Base-by-base conservation (phyloP, 768 basidiomycete genomes). In the Phanerochaete carnosa region DNA sequence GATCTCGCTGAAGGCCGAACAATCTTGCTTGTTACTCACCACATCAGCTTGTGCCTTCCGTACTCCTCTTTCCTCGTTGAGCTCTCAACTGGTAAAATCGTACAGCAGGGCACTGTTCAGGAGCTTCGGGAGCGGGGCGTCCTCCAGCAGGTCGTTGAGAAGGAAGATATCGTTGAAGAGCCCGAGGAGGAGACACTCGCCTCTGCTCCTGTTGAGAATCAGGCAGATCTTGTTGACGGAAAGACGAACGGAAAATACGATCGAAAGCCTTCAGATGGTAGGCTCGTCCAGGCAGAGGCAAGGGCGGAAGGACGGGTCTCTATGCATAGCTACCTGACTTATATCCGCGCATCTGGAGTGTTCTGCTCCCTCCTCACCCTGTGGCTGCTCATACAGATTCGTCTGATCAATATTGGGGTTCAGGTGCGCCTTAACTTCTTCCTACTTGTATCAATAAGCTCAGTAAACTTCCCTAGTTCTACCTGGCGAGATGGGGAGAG, bases 21-120 rank as follows among this genome's bases (percentile, higher is more conserved):
- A 0, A 81, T 94, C 63, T 80, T 94, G 60, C 80, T 95, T 19
- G 90, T 94, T 55, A 94, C 92, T 0, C 93, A 95, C 69, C 90
- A 93, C 67, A 83, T 91, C 59, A 80, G 78, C 33, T 78, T 94
- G 6, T 90, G 89, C 66, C 77, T 90, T 0, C 87, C 89, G 0
- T 74, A 80, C 19, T 85, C 91, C 0, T 74, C 83, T 1, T 89
- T 89, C 72, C 77, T 92, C 9, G 78, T 94, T 22, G 85, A 88
- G 66, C 72, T 90, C 11, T 75, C 75, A 1, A 69, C 76, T 16
- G 88, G 88, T 0, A 63, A 64, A 12, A 69, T 89, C 16, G 45
- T 78, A 1, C 77, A 79, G 22, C 80, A 83, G 64, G 87, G 86
- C 0, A 74, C 77, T 2, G 77, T 83, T 33, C 69, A 78, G 32